Base-by-base conservation (phyloP, 805 yeast species). In the Metschnikowia lachancei region DNA sequence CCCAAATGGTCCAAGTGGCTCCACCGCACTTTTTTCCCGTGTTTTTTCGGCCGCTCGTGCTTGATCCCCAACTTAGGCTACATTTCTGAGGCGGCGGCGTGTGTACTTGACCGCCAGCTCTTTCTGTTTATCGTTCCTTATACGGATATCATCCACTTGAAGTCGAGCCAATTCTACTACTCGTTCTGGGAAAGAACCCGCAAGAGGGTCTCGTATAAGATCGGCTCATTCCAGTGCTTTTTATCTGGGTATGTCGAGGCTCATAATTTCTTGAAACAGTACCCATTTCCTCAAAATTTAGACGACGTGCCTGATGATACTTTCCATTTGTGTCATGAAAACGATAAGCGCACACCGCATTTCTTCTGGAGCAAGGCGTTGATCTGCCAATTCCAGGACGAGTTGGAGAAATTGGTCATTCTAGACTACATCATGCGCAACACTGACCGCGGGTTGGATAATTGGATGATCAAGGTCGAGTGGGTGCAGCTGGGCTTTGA, bases 1-100 rank as follows among this genome's bases (percentile, higher is more conserved):
- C 90, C 91, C 1, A 85, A 85, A 59, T 82, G 90, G 89, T 78
- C 86, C 1, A 85, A 85, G 63, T 85, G 91, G 90, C 60, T 83
- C 3, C 90, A 85, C 58, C 62, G 90, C 53, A 85, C 83, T 22
- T 73, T 85, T 50, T 85, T 85, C 46, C 91, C 91, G 2, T 85
- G 89, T 55, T 84, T 83, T 59, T 85, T 85, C 64, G 90, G 91
- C 4, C 62, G 91, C 43, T 76, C 84, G 28, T 84, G 90, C 59
- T 63, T 85, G 41, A 82, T 85, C 22, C 88, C 89, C 1, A 85
- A 85, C 60, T 70, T 81, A 33, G 90, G 88, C 0, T 85, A 84
- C 58, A 74, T 84, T 14, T 77, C 87, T 47, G 91, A 85, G 59
- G 78, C 84, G 12, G 88, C 87, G 0, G 88, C 90, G 0, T 76